Percentiles rank a stretch among this genome's conserved stretches.
phyloP scores from a whole-genome alignment of 1,284 basidiomycete species.

The Ustanciosporium gigantosporum region DNA sequence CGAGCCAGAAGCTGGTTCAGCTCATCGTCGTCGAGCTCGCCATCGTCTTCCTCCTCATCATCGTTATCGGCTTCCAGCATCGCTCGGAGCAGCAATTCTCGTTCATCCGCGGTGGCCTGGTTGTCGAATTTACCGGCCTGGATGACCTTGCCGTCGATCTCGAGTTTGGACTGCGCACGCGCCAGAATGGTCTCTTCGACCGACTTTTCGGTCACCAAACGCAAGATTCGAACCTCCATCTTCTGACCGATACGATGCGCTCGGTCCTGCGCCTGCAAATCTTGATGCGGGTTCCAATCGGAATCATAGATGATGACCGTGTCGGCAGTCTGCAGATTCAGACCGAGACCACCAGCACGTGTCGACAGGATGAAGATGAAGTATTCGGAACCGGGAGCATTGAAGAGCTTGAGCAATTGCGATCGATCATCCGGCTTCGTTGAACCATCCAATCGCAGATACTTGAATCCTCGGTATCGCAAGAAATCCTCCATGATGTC shows the following conservation, averaged over 20 bases:
- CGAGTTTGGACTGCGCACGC: slow-evolving; percentile 91
- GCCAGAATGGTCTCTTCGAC: slow-evolving; percentile 97
- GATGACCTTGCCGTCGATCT: slow-evolving; percentile 94
- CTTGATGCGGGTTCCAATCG: slow-evolving; percentile 64
- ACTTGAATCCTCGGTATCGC: slow-evolving; percentile 84
- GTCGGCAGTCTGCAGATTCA: slow-evolving; percentile 97
- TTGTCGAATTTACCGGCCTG: slow-evolving; percentile 96
- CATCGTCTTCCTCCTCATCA: slow-evolving; percentile 65
- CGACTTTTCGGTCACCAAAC: slow-evolving; percentile 96
- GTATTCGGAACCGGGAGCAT: slow-evolving; percentile 84
- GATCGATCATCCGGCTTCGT: slow-evolving; percentile 98
- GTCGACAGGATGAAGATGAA: slow-evolving; percentile 86
- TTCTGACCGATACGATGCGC: slow-evolving; percentile 99
- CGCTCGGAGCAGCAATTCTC: slow-evolving; percentile 86
- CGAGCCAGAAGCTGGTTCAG: slow-evolving; percentile 91
- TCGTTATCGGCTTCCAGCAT: slow-evolving; percentile 61
- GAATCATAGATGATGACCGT: slow-evolving; percentile 91
- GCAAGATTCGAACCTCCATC: slow-evolving; percentile 92
- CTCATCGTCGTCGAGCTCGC: slow-evolving; percentile 96
- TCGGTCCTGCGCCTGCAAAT: slow-evolving; percentile 81
- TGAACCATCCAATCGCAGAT: slow-evolving; percentile 92
- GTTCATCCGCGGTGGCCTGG: slow-evolving; percentile 95
- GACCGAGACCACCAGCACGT: slow-evolving; percentile 92
- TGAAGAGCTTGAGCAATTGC: slow-evolving; percentile 84
- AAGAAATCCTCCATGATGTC: slow-evolving; percentile 99